Evolutionary conservation across 352 stramenopile species (phyloP), one percentile per base, ranked within the genome.

Genomic region (Thraustotheca clavata): DNA sequence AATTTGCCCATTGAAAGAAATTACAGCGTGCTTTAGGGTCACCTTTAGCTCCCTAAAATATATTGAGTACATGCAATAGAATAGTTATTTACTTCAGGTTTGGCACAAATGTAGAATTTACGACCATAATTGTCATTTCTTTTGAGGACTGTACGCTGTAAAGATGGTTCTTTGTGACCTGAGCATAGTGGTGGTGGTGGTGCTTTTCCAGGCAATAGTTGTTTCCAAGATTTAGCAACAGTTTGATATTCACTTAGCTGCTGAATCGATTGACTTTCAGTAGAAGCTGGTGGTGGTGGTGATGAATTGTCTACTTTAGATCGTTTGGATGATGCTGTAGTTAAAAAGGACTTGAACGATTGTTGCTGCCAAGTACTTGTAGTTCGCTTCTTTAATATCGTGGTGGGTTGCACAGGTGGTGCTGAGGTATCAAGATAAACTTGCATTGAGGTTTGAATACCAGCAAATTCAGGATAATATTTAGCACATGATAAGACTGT

Each of bases 51-150:
- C 85, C 84, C 83, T 92, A 52, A 38, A 1, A 3, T 31, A 7
- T 9, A 3, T 9, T 24, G 31, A 9, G 3, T 52, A 31, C 2
- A 24, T 1, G 4, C 27, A 24, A 27, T 47, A 4, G 39, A 5
- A 5, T 24, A 24, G 27, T 24, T n/a, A 4, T 24, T 24, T 67
- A 89, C 83, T 70, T 71, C 80, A 43, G 85, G 85, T 67, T 89
- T 91, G 14, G 78, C 87, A 67, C 86, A 94, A 16, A 93, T 78
- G 59, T 86, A 94, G 69, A 94, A 93, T 50, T 91, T 91, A 49
- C 82, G 82, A 3, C 84, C 82, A 70, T 74, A 88, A 54, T 94
- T 94, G 6, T 89, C 80, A 67, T 86, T 88, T 35, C 62, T 69
- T 67, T 94, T 94, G 48, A 91, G 24, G 12, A 94, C 84, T 16